These are phyloP conservation scores for Periconia macrospinosa DNA, from an alignment of 2,329 filamentous ascomycete species.

Conservation along the genomic window DNA sequence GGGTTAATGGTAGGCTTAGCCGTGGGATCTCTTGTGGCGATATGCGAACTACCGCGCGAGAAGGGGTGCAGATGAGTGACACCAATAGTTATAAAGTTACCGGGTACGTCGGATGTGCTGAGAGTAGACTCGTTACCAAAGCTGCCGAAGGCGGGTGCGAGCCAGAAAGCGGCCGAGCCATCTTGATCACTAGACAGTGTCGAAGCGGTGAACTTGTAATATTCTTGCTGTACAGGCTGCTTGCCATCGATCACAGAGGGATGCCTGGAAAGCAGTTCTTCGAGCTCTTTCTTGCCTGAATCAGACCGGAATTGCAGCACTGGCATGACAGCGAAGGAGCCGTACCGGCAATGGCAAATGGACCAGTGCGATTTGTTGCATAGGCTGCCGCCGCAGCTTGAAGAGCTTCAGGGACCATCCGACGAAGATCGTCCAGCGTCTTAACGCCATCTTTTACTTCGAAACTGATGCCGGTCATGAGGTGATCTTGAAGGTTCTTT, in stretches of 20 bases:
- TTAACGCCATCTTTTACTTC: slow-evolving; percentile 3
- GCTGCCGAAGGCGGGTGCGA: too few species aligned
- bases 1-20: slow-evolving; percentile 44
- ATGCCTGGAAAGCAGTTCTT: too few species aligned
- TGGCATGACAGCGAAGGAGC: too few species aligned
- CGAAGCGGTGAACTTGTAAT: too few species aligned
- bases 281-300: too few species aligned
- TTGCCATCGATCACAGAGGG: too few species aligned
- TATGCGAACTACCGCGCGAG: slow-evolving; percentile 45
- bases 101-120: slow-evolving; percentile 10
- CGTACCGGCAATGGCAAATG: background rate
- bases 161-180: too few species aligned
- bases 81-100: slow-evolving; percentile 31
- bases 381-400: slow-evolving; percentile 19
- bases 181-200: too few species aligned
- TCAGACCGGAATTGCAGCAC: too few species aligned
- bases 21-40: slow-evolving; percentile 36
- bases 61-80: slow-evolving; percentile 36
- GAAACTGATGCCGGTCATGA: slow-evolving; percentile 7
- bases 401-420: slow-evolving; percentile 10
- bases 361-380: slow-evolving; percentile 11
- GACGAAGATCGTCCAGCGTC: slow-evolving; percentile 12
- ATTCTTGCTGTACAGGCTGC: too few species aligned
- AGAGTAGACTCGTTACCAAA: too few species aligned
- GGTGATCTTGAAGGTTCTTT: slow-evolving; percentile 9